Evolutionary conservation across 768 basidiomycete species (phyloP).

Genomic region (Neoboletus brunneissimus): DNA sequence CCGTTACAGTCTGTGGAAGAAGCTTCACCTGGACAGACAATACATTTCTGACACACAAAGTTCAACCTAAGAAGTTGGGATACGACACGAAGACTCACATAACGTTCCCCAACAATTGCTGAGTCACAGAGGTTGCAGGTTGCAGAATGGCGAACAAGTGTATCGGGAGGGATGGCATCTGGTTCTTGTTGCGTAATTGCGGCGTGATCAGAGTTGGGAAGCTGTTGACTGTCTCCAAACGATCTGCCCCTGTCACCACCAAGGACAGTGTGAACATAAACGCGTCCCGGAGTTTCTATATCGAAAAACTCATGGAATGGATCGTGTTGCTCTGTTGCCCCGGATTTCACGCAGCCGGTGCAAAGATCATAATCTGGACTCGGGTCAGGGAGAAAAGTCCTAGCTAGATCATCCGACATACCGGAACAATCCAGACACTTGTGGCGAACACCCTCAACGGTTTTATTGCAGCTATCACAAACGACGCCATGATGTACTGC

Average conservation of each 20-base stretch:
- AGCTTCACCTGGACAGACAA: constrained; percentile 53
- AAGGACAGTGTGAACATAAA: constrained; percentile 62
- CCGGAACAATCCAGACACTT: constrained; percentile 79
- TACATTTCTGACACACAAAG: constrained; percentile 61
- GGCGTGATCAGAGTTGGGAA: background rate
- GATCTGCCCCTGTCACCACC: constrained; percentile 29
- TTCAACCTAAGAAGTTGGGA: constrained; percentile 3
- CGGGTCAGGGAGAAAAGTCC: background rate
- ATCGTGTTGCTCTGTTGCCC: constrained; percentile 51
- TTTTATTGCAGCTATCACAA: constrained; percentile 63
- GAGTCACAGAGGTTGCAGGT: constrained; percentile 78
- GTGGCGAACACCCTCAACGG: constrained; percentile 64
- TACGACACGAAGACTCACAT: constrained; percentile 45
- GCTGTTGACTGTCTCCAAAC: constrained; percentile 11
- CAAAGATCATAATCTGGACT: constrained; percentile 70
- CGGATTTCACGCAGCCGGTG: constrained; percentile 50
- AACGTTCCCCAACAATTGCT: constrained; percentile 65
- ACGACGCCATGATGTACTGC: constrained; percentile 51
- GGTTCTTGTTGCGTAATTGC: background rate
- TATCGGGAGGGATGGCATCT: background rate
- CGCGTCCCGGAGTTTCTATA: constrained; percentile 60
- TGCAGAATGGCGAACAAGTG: constrained; percentile 54
- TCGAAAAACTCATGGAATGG: constrained; percentile 70
- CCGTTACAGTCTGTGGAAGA: background rate
- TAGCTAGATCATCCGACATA: constrained; percentile 29